Evolutionary conservation across 2,329 filamentous ascomycete genomes (phyloP).

Genomic region (Pestalotiopsis sp.): DNA sequence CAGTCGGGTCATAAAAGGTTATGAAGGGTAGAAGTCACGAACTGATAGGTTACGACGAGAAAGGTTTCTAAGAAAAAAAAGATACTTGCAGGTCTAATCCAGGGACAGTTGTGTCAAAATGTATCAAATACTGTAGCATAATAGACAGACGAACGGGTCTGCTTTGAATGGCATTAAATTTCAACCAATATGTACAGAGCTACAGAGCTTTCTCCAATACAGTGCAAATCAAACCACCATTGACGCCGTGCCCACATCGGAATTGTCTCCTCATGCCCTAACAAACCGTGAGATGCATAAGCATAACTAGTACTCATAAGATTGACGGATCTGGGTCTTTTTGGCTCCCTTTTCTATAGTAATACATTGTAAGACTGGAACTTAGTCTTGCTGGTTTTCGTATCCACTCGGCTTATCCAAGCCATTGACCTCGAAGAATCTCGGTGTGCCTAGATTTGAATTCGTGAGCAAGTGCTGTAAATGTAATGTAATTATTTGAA

Average conservation of each 20-base stretch:
- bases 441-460: conserved; percentile 69
- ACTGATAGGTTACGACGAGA: neutral
- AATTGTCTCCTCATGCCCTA: neutral
- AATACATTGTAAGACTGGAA: neutral
- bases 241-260: conserved; percentile 5
- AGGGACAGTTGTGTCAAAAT: neutral
- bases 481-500: conserved; percentile 18
- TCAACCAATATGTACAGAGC: conserved; percentile 4
- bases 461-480: neutral
- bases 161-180: neutral
- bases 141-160: neutral
- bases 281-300: conserved; percentile 6
- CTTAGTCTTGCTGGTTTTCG: conserved; percentile 66
- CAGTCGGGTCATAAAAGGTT: conserved; percentile 42
- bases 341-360: conserved; percentile 1
- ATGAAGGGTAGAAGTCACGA: neutral
- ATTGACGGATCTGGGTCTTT: neutral
- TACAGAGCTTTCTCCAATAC: neutral
- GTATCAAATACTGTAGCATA: neutral
- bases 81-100: neutral
- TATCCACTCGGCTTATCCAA: conserved; percentile 84
- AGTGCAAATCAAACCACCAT: neutral
- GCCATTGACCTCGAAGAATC: conserved; percentile 83
- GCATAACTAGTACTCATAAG: conserved; percentile 4
- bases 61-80: neutral